phyloP scores from a whole-genome alignment of 495 filamentous ascomycete genomes.

The Collariella sp. region DNA sequence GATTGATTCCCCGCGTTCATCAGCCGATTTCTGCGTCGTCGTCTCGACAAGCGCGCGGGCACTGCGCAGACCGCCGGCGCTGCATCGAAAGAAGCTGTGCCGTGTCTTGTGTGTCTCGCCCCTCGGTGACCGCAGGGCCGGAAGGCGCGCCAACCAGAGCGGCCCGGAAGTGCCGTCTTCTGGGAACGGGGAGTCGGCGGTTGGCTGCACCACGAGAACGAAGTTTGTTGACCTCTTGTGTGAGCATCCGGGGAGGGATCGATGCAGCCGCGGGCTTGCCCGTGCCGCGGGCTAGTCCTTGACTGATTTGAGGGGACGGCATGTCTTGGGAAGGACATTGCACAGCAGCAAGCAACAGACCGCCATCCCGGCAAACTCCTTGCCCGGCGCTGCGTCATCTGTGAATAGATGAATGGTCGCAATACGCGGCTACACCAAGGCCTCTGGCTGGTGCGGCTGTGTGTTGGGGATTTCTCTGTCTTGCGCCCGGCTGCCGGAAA shows the following conservation, averaged over 20 bases:
- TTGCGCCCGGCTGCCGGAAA: too few species aligned
- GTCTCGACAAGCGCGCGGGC: neutral
- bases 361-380: conserved; percentile 11
- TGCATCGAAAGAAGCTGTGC: neutral
- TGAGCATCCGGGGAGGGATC: conserved; percentile 5
- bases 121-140: neutral
- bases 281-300: neutral
- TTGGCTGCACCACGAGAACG: conserved; percentile 9
- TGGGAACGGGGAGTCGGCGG: neutral
- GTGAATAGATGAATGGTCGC: neutral
- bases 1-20: neutral
- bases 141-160: conserved; percentile 2
- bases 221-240: neutral
- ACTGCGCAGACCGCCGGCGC: neutral
- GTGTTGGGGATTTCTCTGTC: too few species aligned
- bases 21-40: neutral
- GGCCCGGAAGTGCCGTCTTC: neutral
- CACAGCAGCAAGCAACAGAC: conserved; percentile 23
- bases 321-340: conserved; percentile 4
- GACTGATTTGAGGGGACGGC: neutral
- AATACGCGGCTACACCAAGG: neutral
- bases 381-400: neutral
- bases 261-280: conserved; percentile 9
- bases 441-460: neutral
- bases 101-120: neutral